Percentiles rank a stretch among this genome's conserved stretches.
Conservation (phyloP, 208 protist genomes). For the Trypanosoma brucei region DNA sequence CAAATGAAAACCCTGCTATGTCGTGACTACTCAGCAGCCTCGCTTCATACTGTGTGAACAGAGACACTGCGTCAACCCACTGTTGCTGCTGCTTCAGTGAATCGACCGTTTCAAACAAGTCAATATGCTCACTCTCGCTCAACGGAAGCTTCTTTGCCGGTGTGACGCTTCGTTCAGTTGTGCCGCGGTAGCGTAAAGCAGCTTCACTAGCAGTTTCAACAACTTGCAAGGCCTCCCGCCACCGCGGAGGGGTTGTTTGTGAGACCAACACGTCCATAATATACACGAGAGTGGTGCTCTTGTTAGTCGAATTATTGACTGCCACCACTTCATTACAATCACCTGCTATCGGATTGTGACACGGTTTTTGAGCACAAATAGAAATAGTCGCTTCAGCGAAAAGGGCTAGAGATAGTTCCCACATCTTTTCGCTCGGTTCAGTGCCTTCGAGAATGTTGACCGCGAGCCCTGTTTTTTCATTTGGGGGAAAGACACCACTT, state of each 20-base stretch:
- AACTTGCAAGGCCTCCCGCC: slow-evolving; percentile 32
- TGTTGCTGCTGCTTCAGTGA: slow-evolving; percentile 21
- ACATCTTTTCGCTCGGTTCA: slow-evolving; percentile 12
- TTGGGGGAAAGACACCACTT: background rate
- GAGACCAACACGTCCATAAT: slow-evolving; percentile 26
- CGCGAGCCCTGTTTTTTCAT: slow-evolving; percentile 10
- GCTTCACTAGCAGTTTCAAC: slow-evolving; percentile 12
- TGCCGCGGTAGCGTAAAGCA: background rate
- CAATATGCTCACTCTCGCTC: slow-evolving; percentile 27
- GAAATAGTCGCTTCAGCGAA: slow-evolving; percentile 9
- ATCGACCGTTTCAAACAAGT: slow-evolving; percentile 26
- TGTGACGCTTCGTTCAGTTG: background rate
- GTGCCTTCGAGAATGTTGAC: slow-evolving; percentile 5
- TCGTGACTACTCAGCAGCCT: slow-evolving; percentile 30
- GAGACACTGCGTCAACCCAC: slow-evolving; percentile 26
- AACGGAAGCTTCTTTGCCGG: slow-evolving; percentile 21
- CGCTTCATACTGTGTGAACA: slow-evolving; percentile 41
- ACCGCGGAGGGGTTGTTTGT: slow-evolving; percentile 21
- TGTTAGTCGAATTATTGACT: background rate
- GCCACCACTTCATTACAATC: no score
- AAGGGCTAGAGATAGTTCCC: slow-evolving; percentile 15
- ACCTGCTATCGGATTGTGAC: background rate
- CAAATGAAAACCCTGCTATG: slow-evolving; percentile 45
- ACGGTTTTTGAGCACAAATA: slow-evolving; percentile 17
- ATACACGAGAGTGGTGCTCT: slow-evolving; percentile 13